phyloP scores from a whole-genome alignment of 192 early-diverging fungal genomes.

The Entomortierella chlamydospora region DNA sequence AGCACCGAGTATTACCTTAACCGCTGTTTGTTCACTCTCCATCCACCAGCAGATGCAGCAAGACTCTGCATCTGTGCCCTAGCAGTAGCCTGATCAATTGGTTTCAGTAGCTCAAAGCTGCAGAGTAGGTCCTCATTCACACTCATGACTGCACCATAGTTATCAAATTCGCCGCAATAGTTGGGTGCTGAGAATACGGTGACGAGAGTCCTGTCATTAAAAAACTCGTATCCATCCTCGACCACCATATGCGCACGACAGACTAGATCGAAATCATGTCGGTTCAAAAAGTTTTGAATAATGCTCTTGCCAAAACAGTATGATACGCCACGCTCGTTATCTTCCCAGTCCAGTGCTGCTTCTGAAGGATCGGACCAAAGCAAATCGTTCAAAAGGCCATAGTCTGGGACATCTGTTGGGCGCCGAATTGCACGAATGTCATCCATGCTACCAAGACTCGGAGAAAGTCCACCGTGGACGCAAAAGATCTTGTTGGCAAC shows the following conservation, averaged over 20 bases:
- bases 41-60: constrained; percentile 42
- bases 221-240: constrained; percentile 98
- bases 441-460: constrained; percentile 80
- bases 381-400: constrained; percentile 90
- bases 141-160: constrained; percentile 90
- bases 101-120: constrained; percentile 85
- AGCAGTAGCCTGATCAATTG: constrained; percentile 56
- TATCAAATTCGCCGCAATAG: constrained; percentile 98
- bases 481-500: constrained; percentile 96
- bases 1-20: constrained; percentile 24
- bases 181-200: constrained; percentile 97
- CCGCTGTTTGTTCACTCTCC: constrained; percentile 51
- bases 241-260: constrained; percentile 96
- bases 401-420: constrained; percentile 92
- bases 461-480: constrained; percentile 95
- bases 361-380: constrained; percentile 95
- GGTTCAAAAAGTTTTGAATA: constrained; percentile 84
- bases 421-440: constrained; percentile 84
- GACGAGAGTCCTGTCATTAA: constrained; percentile 88
- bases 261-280: constrained; percentile 92
- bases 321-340: constrained; percentile 95
- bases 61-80: constrained; percentile 54
- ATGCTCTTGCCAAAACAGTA: constrained; percentile 91
- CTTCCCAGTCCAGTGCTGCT: constrained; percentile 81
- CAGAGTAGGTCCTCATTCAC: constrained; percentile 92